Conservation (phyloP, 257 asterid species). For the Paulownia fortunei region DNA sequence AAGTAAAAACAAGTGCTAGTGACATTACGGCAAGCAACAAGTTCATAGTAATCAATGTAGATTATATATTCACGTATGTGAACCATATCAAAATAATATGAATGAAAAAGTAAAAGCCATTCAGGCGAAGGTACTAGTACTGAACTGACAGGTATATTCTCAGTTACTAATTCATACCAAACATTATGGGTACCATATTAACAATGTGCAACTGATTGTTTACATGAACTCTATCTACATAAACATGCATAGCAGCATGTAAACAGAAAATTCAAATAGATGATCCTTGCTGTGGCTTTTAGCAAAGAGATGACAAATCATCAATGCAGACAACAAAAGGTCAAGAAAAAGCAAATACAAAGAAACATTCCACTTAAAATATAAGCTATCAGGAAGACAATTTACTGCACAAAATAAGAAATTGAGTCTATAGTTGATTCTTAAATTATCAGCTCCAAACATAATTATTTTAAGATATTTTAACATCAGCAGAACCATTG, state of each 20-base stretch:
- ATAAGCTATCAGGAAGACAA: too few species aligned
- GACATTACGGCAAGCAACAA: slow-evolving; percentile 19
- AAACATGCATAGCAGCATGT: not conserved
- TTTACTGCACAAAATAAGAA: not conserved
- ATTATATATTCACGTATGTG: not conserved
- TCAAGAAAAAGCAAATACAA: not conserved
- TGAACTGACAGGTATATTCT: slow-evolving; percentile 2
- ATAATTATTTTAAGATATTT: not conserved
- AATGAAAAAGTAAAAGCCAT: not conserved
- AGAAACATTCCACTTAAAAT: too few species aligned
- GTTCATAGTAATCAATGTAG: not conserved
- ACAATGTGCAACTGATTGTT: not conserved
- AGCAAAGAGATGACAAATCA: slow-evolving; percentile 14
- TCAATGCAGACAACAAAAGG: not conserved
- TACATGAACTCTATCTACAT: not conserved
- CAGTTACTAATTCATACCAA: not conserved
- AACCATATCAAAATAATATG: not conserved
- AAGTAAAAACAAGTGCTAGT: not conserved
- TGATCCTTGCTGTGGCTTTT: not conserved
- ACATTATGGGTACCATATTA: not conserved
- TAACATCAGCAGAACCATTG: not conserved
- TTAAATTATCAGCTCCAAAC: not conserved
- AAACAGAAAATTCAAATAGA: too few species aligned
- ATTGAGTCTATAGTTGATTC: not conserved
- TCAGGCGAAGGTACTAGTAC: not conserved